Percentiles rank a stretch among this genome's conserved stretches.
These are phyloP conservation scores for Bothriochloa decipiens DNA, from an alignment of 176 grass and related monocot genomes.

Conservation along the genomic window DNA sequence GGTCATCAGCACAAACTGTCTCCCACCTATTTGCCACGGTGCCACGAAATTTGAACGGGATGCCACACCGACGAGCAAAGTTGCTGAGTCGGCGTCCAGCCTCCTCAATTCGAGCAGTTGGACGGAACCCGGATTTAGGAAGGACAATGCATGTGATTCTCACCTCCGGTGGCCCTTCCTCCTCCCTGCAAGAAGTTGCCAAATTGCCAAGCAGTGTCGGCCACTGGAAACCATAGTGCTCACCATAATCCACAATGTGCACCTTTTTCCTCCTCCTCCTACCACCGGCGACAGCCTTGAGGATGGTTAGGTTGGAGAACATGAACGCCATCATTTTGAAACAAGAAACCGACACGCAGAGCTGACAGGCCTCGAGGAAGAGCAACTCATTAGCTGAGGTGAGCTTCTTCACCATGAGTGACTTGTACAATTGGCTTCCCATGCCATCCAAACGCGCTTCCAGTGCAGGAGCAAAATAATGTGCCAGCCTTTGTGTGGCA, in stretches of 20 bases:
- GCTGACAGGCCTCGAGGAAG: slow-evolving; percentile 36
- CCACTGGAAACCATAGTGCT: slow-evolving; percentile 53
- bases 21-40: slow-evolving; percentile 37
- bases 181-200: neutral
- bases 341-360: slow-evolving; percentile 34
- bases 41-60: slow-evolving; percentile 43
- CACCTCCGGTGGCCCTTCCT: slow-evolving; percentile 42
- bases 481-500: slow-evolving; percentile 39
- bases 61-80: slow-evolving; percentile 17
- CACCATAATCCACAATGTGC: slow-evolving; percentile 51
- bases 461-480: slow-evolving; percentile 55
- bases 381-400: slow-evolving; percentile 26
- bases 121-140: slow-evolving; percentile 42
- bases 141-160: slow-evolving; percentile 46
- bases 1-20: slow-evolving; percentile 20
- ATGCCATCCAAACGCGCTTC: slow-evolving; percentile 56
- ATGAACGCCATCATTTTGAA: neutral
- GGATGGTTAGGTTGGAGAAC: slow-evolving; percentile 37
- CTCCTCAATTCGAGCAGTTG: slow-evolving; percentile 31
- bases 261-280: slow-evolving; percentile 25
- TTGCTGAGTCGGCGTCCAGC: slow-evolving; percentile 37
- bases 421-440: slow-evolving; percentile 52
- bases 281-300: neutral
- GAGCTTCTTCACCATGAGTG: slow-evolving; percentile 16
- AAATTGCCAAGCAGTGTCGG: slow-evolving; percentile 15